Percentiles rank a stretch among this genome's conserved stretches.
Conservation (phyloP, 208 protist species). For the Leishmania braziliensis region DNA sequence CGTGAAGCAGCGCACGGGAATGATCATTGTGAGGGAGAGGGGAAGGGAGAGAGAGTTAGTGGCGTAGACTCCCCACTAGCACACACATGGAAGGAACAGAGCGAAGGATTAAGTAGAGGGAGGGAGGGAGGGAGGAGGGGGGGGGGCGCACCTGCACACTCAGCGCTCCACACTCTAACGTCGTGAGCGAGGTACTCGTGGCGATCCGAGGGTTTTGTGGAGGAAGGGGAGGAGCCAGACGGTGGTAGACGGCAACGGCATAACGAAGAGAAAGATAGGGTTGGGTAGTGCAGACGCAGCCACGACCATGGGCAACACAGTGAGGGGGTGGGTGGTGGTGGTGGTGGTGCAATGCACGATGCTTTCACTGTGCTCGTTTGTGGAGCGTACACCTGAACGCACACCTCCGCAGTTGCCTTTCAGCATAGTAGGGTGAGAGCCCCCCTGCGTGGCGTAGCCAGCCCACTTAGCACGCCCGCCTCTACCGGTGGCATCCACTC, state of each 20-base stretch:
- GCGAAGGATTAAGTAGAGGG: background rate
- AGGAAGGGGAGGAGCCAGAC: background rate
- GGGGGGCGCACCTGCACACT: background rate
- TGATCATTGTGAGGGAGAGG: constrained; percentile 94
- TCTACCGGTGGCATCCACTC: background rate
- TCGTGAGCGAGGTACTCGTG: background rate
- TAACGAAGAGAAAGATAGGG: background rate
- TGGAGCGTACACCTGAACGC: background rate
- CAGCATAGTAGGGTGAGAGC: background rate
- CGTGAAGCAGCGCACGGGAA: constrained; percentile 99
- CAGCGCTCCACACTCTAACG: background rate
- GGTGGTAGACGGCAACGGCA: background rate
- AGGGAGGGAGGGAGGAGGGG: constrained; percentile 1
- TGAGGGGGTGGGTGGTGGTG: background rate
- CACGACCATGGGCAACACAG: background rate
- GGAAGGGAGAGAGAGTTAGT: constrained; percentile 11
- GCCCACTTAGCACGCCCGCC: background rate
- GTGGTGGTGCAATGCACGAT: background rate
- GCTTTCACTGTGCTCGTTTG: background rate
- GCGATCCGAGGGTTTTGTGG: background rate
- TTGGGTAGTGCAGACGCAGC: background rate
- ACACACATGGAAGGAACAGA: background rate
- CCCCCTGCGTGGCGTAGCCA: background rate
- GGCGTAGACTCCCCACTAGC: background rate
- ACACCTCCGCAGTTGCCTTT: background rate